phyloP scores from a whole-genome alignment of 169 alveolate species.

The Eimeria necatrix region DNA sequence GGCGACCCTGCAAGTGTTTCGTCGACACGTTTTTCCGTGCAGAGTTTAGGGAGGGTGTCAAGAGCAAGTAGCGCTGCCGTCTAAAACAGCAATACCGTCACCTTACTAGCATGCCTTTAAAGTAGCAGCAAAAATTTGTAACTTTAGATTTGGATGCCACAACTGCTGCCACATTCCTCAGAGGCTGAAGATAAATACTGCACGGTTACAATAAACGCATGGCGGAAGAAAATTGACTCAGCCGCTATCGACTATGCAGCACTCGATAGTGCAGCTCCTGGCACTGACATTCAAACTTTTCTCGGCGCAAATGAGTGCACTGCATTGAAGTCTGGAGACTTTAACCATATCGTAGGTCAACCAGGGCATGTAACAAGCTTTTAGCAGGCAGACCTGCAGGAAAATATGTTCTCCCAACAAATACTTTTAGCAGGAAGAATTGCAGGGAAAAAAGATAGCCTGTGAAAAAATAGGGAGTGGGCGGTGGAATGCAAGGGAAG shows the following conservation, averaged over 20 bases:
- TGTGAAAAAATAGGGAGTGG: not conserved
- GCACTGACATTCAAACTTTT: not conserved
- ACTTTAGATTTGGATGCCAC: not conserved
- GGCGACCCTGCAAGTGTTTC: too few species aligned
- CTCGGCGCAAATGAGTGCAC: not conserved
- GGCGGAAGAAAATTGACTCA: conserved; percentile 6
- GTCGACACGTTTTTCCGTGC: too few species aligned
- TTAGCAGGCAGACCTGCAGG: too few species aligned
- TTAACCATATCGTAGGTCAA: conserved; percentile 32
- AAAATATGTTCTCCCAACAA: too few species aligned
- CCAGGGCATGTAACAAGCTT: too few species aligned
- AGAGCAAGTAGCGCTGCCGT: not conserved
- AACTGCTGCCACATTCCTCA: not conserved
- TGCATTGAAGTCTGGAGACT: not conserved
- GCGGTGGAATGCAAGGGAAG: not conserved
- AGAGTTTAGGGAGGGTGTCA: not conserved
- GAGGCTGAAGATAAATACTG: not conserved
- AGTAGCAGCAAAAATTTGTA: not conserved
- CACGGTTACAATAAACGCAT: not conserved
- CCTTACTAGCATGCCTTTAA: too few species aligned
- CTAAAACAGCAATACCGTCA: not conserved
- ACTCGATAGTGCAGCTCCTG: not conserved
- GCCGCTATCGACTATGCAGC: not conserved
- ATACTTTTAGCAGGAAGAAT: too few species aligned
- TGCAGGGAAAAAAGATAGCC: not conserved